Base-by-base conservation (phyloP, 169 alveolate species). In the Cryptosporidium xiaoi region DNA sequence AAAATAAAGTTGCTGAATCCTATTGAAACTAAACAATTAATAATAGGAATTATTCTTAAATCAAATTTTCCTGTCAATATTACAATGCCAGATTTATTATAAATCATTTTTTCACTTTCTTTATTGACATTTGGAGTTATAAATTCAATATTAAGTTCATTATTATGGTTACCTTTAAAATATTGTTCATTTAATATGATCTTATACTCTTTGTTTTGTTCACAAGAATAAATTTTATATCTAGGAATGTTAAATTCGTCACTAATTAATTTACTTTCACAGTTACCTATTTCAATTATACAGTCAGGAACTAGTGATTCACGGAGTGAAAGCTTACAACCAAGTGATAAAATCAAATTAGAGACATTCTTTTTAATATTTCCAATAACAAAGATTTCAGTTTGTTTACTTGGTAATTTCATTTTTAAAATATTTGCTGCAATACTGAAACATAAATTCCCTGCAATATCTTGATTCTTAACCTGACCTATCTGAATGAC, bases 1-100 rank as follows among this genome's bases (percentile, higher is more conserved):
- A 77, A 5, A 24, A 64, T 62, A 36, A 60, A 40, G 29, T 71
- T 71, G 27, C 31, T 62, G 46, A 58, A 77, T 5, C 85, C 85
- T 20, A 77, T 31, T 40, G 40, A n/a, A 77, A 58, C 18, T 40
- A 77, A n/a, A 27, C 85, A 29, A n/a, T 60, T 77, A 18, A 62
- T 62, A 29, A 77, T 34, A 8, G 55, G 58, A 56, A 36, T 40
- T 31, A 55, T 53, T 29, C 24, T 56, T 20, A 15, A 18, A 44
- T 34, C 48, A 16, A 65, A 51, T 69, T 36, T 66, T 8, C 83
- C 83, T 16, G 68, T 33, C 4, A 69, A 16, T 29, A 69, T 29
- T 53, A 69, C 36, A 29, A 53, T 27, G 18, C 66, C 68, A 13
- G 10, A 31, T 3, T 27, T 69, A 3, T n/a, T 51, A 7, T 1